Percentiles rank a stretch among this genome's conserved stretches.
These are phyloP conservation scores for Mortierella sp. DNA, from an alignment of 371 early-diverging fungal species.

Conservation along the genomic window DNA sequence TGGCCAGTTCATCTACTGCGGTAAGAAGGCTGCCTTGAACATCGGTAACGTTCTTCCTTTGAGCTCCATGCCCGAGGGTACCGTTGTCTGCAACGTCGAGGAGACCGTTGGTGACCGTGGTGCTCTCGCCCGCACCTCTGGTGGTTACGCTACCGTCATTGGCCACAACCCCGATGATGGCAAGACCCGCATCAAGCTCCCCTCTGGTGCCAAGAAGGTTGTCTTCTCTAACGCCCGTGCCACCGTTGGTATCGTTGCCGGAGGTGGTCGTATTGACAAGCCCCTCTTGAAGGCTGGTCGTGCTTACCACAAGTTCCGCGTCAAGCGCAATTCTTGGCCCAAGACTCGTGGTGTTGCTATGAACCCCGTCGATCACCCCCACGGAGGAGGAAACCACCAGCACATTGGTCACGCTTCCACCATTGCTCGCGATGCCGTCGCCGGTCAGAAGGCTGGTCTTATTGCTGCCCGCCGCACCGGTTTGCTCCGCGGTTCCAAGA, in stretches of 20 bases:
- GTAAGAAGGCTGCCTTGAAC: constrained; percentile 97
- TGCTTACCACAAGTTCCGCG: constrained; percentile 98
- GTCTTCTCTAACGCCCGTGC: constrained; percentile 94
- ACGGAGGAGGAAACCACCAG: constrained; percentile 99
- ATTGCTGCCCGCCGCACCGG: constrained; percentile 99
- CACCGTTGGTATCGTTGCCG: constrained; percentile 98
- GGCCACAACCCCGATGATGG: constrained; percentile 98
- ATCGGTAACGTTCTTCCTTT: constrained; percentile 98
- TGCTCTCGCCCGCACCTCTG: constrained; percentile 97
- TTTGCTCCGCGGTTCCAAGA: constrained; percentile 98
- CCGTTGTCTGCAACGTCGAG: constrained; percentile 99
- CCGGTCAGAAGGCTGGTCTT: constrained; percentile 99
- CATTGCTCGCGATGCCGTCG: constrained; percentile 93
- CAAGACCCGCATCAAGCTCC: constrained; percentile 95
- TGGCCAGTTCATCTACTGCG: constrained; percentile 99
- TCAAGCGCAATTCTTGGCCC: constrained; percentile 99
- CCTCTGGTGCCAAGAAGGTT: constrained; percentile 99
- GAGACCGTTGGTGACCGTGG: constrained; percentile 99
- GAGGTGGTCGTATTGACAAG: constrained; percentile 99
- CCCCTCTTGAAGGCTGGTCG: constrained; percentile 99
- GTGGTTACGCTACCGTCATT: constrained; percentile 99
- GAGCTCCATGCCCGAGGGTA: constrained; percentile 99
- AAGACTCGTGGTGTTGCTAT: constrained; percentile 99
- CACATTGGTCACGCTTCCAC: constrained; percentile 99
- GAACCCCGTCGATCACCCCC: constrained; percentile 94